Evolutionary conservation across 345 rosid species (phyloP).

Genomic region (Eucalyptus marginata): DNA sequence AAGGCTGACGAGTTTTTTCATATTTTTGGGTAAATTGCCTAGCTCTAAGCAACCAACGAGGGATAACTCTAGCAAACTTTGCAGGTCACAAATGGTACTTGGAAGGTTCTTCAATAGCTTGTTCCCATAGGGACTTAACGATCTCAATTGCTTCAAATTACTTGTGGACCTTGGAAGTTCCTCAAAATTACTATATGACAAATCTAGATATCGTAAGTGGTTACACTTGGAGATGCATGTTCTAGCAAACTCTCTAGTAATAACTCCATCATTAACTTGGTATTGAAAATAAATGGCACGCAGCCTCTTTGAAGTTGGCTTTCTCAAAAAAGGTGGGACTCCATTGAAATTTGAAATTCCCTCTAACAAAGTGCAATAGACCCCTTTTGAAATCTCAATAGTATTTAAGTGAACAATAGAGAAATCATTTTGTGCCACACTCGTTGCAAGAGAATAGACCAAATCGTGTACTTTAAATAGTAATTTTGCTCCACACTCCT

Average conservation of each 20-base stretch:
- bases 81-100: neutral
- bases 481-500: neutral
- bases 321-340: neutral
- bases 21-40: neutral
- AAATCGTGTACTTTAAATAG: neutral
- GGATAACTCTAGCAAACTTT: neutral
- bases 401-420: neutral
- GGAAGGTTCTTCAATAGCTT: neutral
- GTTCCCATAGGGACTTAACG: neutral
- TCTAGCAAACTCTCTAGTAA: neutral
- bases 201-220: rapidly evolving
- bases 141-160: neutral
- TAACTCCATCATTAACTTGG: neutral
- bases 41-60: neutral
- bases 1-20: neutral
- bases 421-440: neutral
- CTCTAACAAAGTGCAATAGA: neutral
- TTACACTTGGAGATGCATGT: neutral
- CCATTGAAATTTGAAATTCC: neutral
- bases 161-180: neutral
- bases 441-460: neutral
- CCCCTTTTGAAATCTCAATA: rapidly evolving
- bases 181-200: neutral
- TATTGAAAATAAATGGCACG: neutral
- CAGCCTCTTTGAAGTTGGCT: neutral